Evolutionary conservation across 2,329 filamentous ascomycete species (phyloP).

Genomic region (Xylaria multiplex): DNA sequence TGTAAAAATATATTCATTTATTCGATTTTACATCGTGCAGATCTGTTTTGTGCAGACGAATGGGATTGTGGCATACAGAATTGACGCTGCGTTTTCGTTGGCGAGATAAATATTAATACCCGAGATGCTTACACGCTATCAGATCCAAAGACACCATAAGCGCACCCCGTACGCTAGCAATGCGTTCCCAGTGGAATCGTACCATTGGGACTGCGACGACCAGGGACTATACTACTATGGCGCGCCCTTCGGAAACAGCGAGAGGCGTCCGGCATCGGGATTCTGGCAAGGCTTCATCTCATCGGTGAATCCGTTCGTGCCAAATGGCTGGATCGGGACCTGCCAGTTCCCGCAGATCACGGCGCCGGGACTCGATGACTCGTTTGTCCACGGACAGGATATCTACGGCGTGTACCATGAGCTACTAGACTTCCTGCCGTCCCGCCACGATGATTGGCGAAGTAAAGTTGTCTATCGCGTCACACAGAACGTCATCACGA

Average conservation of each 20-base stretch:
- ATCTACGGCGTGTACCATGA: conserved; percentile 79
- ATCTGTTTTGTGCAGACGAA: neutral
- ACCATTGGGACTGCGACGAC: conserved; percentile 78
- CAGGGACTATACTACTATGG: conserved; percentile 76
- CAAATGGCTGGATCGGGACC: conserved; percentile 74
- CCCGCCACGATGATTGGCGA: conserved; percentile 54
- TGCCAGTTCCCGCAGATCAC: conserved; percentile 88
- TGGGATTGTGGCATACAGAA: neutral
- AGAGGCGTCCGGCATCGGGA: conserved; percentile 54
- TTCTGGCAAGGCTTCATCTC: conserved; percentile 75
- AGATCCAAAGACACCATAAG: conserved; percentile 87
- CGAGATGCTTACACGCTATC: neutral
- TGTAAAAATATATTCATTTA: too few species aligned
- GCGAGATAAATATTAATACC: neutral
- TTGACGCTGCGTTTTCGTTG: neutral
- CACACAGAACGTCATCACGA: conserved; percentile 85
- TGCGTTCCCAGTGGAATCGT: conserved; percentile 77
- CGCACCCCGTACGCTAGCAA: conserved; percentile 83
- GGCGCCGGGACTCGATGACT: conserved; percentile 74
- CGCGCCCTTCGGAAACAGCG: conserved; percentile 58
- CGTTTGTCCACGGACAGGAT: conserved; percentile 79
- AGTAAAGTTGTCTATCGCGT: conserved; percentile 71
- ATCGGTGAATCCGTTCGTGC: conserved; percentile 72
- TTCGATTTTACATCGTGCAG: too few species aligned
- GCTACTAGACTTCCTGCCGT: conserved; percentile 73